These are phyloP conservation scores for Phytophthora lateralis DNA, from an alignment of 352 stramenopile species.

Conservation along the genomic window DNA sequence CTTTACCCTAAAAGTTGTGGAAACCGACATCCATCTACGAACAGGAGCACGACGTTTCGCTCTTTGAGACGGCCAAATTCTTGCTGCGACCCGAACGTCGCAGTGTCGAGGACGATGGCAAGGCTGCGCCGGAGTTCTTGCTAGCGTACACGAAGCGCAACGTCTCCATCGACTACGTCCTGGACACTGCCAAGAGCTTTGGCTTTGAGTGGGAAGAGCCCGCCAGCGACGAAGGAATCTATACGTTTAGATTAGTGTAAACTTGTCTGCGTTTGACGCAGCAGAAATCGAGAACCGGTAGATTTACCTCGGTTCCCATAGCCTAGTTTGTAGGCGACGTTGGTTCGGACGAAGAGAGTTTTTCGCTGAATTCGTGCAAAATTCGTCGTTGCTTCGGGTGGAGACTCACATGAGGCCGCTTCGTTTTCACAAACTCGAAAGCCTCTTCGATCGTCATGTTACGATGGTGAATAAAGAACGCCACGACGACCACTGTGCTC, in stretches of 20 bases:
- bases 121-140: conserved; percentile 48
- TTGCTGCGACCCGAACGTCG: conserved; percentile 35
- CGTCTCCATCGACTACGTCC: conserved; percentile 68
- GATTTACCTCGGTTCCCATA: conserved; percentile 2
- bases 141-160: conserved; percentile 73
- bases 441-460: conserved; percentile 61
- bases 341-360: conserved; percentile 12
- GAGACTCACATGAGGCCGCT: conserved; percentile 70
- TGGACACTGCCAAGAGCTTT: conserved; percentile 55
- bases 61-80: conserved; percentile 58
- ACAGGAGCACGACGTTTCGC: conserved; percentile 55
- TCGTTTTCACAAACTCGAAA: conserved; percentile 53
- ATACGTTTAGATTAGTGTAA: conserved; percentile 55
- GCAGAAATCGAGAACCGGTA: no score
- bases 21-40: conserved; percentile 78
- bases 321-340: background rate
- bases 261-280: conserved; percentile 19
- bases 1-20: no score
- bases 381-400: conserved; percentile 64
- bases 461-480: conserved; percentile 71
- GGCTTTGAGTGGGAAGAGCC: conserved; percentile 67
- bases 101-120: conserved; percentile 25
- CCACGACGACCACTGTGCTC: conserved; percentile 76
- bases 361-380: conserved; percentile 44
- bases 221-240: conserved; percentile 60